phyloP scores from a whole-genome alignment of 2,329 filamentous ascomycete species.

The Fusarium concolor region DNA sequence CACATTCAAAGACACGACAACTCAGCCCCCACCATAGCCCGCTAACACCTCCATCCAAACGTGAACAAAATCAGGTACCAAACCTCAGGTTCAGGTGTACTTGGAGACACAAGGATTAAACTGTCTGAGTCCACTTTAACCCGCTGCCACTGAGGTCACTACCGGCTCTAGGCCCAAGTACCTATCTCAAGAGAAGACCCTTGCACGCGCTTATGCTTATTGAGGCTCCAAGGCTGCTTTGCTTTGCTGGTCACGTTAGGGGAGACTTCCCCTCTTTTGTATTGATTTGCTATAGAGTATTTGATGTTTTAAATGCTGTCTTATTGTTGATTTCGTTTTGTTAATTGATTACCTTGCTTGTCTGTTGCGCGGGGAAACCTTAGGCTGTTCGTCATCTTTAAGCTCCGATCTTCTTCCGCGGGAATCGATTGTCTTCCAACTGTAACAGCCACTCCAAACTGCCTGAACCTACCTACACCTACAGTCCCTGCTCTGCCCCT shows the following conservation, averaged over 20 bases:
- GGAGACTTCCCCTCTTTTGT: slow-evolving; percentile 23
- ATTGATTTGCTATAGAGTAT: neutral
- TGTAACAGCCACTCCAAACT: neutral
- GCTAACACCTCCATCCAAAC: neutral
- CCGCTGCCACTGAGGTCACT: slow-evolving; percentile 39
- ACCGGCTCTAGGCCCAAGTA: slow-evolving; percentile 11
- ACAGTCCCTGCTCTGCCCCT: neutral
- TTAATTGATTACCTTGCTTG: neutral
- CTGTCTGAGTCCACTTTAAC: slow-evolving; percentile 29
- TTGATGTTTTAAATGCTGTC: neutral
- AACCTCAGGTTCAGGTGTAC: slow-evolving; percentile 24
- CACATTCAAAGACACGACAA: slow-evolving; percentile 5
- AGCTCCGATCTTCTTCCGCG: slow-evolving; percentile 40
- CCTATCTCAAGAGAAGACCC: neutral
- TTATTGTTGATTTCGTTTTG: neutral
- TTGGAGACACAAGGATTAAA: slow-evolving; percentile 28
- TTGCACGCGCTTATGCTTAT: slow-evolving; percentile 10
- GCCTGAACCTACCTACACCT: neutral
- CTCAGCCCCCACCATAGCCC: slow-evolving; percentile 19
- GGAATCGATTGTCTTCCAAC: slow-evolving; percentile 40
- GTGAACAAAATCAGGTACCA: slow-evolving; percentile 4
- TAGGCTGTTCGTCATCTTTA: slow-evolving; percentile 15
- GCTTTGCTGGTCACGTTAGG: slow-evolving; percentile 1
- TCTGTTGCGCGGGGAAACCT: slow-evolving; percentile 21
- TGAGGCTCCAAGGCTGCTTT: slow-evolving; percentile 21